A percentile compares a stretch with the other conserved stretches of the same genome.
These are phyloP conservation scores for Leishmania arabica DNA, from an alignment of 208 protist species.

Conservation along the genomic window DNA sequence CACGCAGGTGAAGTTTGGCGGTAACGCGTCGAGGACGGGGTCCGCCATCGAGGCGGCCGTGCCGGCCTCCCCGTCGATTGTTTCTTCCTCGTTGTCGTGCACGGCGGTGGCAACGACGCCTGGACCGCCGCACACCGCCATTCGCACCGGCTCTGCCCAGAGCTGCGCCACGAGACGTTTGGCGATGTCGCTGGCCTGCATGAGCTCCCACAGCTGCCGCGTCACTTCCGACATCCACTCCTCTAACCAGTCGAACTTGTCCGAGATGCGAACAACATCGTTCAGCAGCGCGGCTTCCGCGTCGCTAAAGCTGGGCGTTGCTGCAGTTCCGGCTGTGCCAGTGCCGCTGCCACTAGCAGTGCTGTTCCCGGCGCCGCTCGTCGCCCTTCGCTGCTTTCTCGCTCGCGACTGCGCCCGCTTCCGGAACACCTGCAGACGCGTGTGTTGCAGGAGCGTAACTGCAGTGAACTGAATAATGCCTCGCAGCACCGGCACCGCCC, in stretches of 20 bases:
- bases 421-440: slow-evolving; percentile 9
- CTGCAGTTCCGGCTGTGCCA: not conserved
- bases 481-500: slow-evolving; percentile 47
- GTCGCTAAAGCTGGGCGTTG: not conserved
- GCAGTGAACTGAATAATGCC: slow-evolving; percentile 49
- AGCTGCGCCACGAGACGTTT: slow-evolving; percentile 32
- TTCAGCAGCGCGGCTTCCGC: slow-evolving; percentile 21
- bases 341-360: not conserved
- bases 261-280: slow-evolving; percentile 17
- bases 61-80: not conserved
- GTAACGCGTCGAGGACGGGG: slow-evolving; percentile 21
- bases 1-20: slow-evolving; percentile 34
- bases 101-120: not conserved
- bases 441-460: slow-evolving; percentile 34
- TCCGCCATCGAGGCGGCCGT: slow-evolving; percentile 1
- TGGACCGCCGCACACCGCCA: slow-evolving; percentile 1
- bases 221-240: slow-evolving; percentile 25
- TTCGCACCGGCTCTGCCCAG: slow-evolving; percentile 25
- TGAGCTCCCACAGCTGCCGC: slow-evolving; percentile 17
- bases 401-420: slow-evolving; percentile 1
- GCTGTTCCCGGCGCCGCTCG: not conserved
- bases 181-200: slow-evolving; percentile 30
- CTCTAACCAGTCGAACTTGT: slow-evolving; percentile 31
- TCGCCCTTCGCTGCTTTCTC: not conserved
- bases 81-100: slow-evolving; percentile 8